Evolutionary conservation across 2,329 filamentous ascomycete genomes (phyloP), one percentile per base, ranked within the genome.

Genomic region (Fusarium domesticum): DNA sequence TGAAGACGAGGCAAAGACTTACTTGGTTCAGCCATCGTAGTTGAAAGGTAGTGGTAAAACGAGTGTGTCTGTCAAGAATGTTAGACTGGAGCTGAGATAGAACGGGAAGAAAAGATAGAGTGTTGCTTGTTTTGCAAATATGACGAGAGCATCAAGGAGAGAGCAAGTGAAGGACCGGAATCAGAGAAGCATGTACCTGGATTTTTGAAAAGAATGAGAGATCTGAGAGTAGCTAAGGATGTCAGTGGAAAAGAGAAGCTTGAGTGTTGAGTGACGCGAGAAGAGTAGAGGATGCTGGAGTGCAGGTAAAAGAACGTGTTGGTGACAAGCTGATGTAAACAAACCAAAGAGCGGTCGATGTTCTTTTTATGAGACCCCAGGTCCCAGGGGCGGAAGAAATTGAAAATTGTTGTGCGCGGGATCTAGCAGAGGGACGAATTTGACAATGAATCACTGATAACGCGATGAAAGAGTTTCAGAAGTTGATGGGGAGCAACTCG

Each of bases 11-110:
- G 14, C 3, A 15, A 12, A 18, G 18, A 12, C 49, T 17, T 56
- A 57, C 50, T 60, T 46, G 47, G 18, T 54, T 42, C 47, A 37
- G 36, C 39, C 18, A 19, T 15, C 15, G 35, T 45, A 41, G 43
- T 35, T 35, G 31, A 35, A 41, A 40, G 36, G 36, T 17, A 18
- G 25, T 35, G 37, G 39, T 50, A 12, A 28, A 60, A 57, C 43
- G 47, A 56, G 47, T 41, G 50, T 43, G 39, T 45, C 53, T 59
- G 7, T 23, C 17, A 11, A 6, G 6, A 5, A 6, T 12, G 42
- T 59, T 33, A 59, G 48, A 10, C 39, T 23, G 16, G 2, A 25
- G 17, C 35, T 28, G 23, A 5, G 7, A 8, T 28, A 12, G 23
- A 8, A 4, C 14, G 23, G 14, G 23, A 8, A 28, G 4, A 28